Conservation (phyloP, 2,329 filamentous ascomycete species). For the Sphaerulina musiva region DNA sequence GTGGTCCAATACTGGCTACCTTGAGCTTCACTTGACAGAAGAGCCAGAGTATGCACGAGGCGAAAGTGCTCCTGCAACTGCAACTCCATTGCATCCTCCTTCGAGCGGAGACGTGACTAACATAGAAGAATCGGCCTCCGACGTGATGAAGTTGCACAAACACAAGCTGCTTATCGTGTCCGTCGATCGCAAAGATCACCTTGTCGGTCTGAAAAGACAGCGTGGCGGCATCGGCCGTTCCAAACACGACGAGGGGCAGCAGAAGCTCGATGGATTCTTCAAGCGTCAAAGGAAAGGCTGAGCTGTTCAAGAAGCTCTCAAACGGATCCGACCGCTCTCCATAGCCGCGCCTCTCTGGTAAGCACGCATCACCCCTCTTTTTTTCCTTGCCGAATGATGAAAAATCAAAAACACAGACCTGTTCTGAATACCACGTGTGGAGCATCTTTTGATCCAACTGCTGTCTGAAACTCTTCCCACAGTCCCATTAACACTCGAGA, state of each 20-base stretch:
- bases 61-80: neutral
- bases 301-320: neutral
- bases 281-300: constrained; percentile 33
- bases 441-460: constrained; percentile 32
- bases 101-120: neutral
- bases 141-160: neutral
- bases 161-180: constrained; percentile 43
- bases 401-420: constrained; percentile 31
- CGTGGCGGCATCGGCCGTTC: constrained; percentile 75
- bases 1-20: constrained; percentile 62
- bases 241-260: constrained; percentile 67
- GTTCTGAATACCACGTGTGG: constrained; percentile 29
- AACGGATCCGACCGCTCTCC: neutral
- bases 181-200: constrained; percentile 66
- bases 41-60: neutral
- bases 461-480: constrained; percentile 26
- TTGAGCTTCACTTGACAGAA: constrained; percentile 15
- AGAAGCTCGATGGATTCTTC: constrained; percentile 72
- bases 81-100: constrained; percentile 13
- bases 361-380: constrained; percentile 14
- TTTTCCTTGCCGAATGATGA: constrained; percentile 23
- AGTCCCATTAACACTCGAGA: neutral
- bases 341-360: neutral
- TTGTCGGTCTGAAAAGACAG: constrained; percentile 68
- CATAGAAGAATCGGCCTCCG: neutral